Evolutionary conservation across 257 asterid genomes (phyloP), one percentile per base, ranked within the genome.

Genomic region (Henckelia pumila): DNA sequence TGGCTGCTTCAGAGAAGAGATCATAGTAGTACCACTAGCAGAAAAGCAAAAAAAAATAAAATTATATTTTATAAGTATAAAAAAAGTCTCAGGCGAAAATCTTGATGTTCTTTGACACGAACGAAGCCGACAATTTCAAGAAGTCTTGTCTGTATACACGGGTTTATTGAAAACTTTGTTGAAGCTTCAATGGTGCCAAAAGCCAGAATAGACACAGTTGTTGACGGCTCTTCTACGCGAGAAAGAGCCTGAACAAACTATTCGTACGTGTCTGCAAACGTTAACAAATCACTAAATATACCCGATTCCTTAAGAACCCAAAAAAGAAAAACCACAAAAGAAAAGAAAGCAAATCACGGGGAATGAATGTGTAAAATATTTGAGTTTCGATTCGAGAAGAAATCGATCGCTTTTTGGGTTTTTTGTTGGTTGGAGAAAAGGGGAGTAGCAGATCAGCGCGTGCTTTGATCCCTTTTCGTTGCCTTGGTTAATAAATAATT

Each of bases 1-100:
- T 0, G 95, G 77, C 59, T 78, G 92, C 57, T 79, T 84, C 64
- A 92, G 61, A 28, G 95, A 85, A 26, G 94, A 82, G 69, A 89
- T 87, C 96, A 89, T 79, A 25, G 59, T 61, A 52, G 53, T 47
- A 52, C 16, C 28, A 59, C 16, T 11, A 68, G 49, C 71, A 70
- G 53, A 22, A 23, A 50, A 19, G 14, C 66, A 44, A 19, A 49
- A 40, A 64, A 19, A 32, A 5, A n/a, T n/a, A n/a, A n/a, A n/a
- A n/a, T n/a, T 55, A 5, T 30, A 0, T 32, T 1, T 8, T 35
- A 35, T 8, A 0, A 0, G 44, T 35, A 35, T 9, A 0, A 35
- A 35, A 35, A 21, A 6, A 56, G 17, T 33, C 50, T 61, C 25
- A 61, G 66, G 19, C 17, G 53, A 61, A 61, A 33, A 61, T 61